Percentiles rank a stretch among this genome's conserved stretches.
phyloP scores from a whole-genome alignment of 2,329 filamentous ascomycete genomes.

The Plenodomus lindquistii region DNA sequence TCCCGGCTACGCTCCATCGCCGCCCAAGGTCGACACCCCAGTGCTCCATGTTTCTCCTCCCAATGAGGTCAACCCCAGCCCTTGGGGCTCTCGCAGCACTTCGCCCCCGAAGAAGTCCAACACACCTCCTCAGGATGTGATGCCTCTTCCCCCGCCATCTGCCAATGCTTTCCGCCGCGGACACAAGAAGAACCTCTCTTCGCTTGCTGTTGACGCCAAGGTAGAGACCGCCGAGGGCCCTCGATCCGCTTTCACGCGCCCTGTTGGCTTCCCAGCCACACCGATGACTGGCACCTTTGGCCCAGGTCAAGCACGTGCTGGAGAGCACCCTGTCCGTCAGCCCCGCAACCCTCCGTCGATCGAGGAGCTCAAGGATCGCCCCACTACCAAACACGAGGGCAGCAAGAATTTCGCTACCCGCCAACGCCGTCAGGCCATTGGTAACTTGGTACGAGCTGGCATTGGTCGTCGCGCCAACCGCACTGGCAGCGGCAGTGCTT shows the following conservation, averaged over 20 bases:
- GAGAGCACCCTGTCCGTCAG: slow-evolving; percentile 92
- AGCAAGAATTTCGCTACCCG: slow-evolving; percentile 97
- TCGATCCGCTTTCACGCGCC: slow-evolving; percentile 66
- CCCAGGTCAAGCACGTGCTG: slow-evolving; percentile 87
- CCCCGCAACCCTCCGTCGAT: slow-evolving; percentile 88
- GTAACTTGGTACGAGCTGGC: slow-evolving; percentile 88
- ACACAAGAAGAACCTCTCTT: slow-evolving; percentile 82
- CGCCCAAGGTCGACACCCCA: slow-evolving; percentile 49
- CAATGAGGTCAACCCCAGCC: slow-evolving; percentile 59
- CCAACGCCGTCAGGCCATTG: slow-evolving; percentile 86
- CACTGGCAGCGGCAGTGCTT: slow-evolving; percentile 75
- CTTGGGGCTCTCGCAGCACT: slow-evolving; percentile 63
- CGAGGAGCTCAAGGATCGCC: slow-evolving; percentile 87
- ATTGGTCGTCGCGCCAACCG: slow-evolving; percentile 77
- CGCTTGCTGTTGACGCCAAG: slow-evolving; percentile 63
- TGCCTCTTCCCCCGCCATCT: slow-evolving; percentile 82
- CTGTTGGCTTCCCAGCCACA: slow-evolving; percentile 72
- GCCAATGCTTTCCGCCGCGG: slow-evolving; percentile 90
- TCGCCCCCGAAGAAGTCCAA: slow-evolving; percentile 65
- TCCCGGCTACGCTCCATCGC: slow-evolving; percentile 42
- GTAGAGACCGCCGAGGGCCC: slow-evolving; percentile 65
- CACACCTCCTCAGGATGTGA: slow-evolving; percentile 69
- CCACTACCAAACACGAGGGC: slow-evolving; percentile 89
- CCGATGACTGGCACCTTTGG: slow-evolving; percentile 85
- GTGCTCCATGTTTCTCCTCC: slow-evolving; percentile 84